Base-by-base conservation (phyloP, 2,329 filamentous ascomycete species). In the Arthrobotrys sphaeroides region DNA sequence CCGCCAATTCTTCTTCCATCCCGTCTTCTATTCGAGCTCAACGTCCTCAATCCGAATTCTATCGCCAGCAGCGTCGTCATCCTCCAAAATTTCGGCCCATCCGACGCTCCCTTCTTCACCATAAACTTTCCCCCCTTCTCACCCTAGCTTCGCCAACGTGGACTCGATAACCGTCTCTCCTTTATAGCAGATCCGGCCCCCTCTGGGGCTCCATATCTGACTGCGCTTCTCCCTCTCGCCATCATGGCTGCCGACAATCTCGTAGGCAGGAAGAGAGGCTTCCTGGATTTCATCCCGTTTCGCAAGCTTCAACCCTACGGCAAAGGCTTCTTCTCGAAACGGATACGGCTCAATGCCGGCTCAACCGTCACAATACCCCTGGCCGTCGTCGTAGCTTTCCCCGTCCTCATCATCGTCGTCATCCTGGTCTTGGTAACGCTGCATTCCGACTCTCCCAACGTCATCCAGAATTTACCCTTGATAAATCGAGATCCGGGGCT, bases 311-410 rank as follows among this genome's bases (percentile, higher is more conserved):
- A 74, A 45, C 72, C 72, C 9, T 75, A 75, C n/a, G 72, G 72
- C 47, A 75, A 75, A 47, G 57, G 59, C 5, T 96, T 97, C 83
- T 92, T 98, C 83, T 87, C 90, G 79, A 88, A 92, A 81, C 92
- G 94, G 60, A 88, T 99, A 85, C 90, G 94, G 79, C 85, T 99
- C 84, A 91, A 90, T 84, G 92, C 93, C 80, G 97, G 96, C 83
- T 97, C 94, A 66, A 91, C 90, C 81, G 89, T 97, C 82, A 97
- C 94, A 60, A 90, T 98, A 82, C 95, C 95, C 24, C 85, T 99
- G 61, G 94, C 94, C 79, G 89, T 97, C 81, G 93, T 98, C 79
- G 87, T 99, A 78, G 85, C 98, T 79, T 98, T 98, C 82, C 95
- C 95, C 78, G 89, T 91, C 82, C 90, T 97, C 82, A 92, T 97